Conservation (phyloP, 306 rosid genomes). For the Herpetospermum pedunculosum region DNA sequence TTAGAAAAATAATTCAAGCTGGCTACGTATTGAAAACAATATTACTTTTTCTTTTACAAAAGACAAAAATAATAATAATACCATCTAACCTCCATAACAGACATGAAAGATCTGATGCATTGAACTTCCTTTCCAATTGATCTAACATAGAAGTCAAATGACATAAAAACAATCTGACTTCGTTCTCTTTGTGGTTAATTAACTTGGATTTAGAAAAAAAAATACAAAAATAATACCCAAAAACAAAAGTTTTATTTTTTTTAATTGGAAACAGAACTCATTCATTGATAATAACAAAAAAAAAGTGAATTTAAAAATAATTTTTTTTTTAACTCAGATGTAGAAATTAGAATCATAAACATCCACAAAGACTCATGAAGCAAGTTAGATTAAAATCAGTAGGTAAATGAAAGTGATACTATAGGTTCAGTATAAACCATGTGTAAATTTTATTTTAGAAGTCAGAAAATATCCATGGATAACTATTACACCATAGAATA, state of each 20-base stretch:
- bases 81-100: not conserved
- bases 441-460: not conserved
- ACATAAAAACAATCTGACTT: not conserved
- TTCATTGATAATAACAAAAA: too few species aligned
- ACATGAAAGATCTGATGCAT: not conserved
- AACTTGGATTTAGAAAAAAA: not conserved
- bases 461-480: not conserved
- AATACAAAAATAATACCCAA: too few species aligned
- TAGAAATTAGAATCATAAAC: not conserved
- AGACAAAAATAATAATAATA: not conserved
- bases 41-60: not conserved
- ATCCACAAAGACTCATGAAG: not conserved
- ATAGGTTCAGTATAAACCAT: not conserved
- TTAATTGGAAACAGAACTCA: too few species aligned
- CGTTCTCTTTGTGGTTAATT: not conserved
- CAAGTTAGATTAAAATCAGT: not conserved
- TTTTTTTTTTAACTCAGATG: too few species aligned
- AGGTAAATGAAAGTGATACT: not conserved
- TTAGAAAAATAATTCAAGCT: not conserved
- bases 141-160: not conserved
- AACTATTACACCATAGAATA: not conserved
- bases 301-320: too few species aligned
- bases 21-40: not conserved
- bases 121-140: not conserved
- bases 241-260: too few species aligned